Base-by-base conservation (phyloP, 768 basidiomycete genomes). In the Auriculariales sp. region DNA sequence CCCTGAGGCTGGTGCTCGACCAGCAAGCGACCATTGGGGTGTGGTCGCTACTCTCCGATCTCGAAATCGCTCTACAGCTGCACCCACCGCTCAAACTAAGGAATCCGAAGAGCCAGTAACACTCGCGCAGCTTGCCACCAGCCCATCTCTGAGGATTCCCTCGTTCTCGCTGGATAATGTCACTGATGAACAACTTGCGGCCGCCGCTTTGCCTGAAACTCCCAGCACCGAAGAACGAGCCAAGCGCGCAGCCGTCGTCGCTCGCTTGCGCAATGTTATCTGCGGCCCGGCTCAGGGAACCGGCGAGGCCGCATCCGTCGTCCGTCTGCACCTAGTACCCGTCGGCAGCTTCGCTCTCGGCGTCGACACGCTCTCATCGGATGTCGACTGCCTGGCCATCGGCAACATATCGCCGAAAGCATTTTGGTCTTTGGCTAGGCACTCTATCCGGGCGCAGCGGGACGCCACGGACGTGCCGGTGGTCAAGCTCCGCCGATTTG, bases 281-380 rank as follows among this genome's bases (percentile, higher is more conserved):
- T 49, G 49, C 34, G n/a, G n/a, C n/a, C n/a, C n/a, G n/a, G n/a
- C n/a, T n/a, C n/a, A n/a, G n/a, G n/a, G n/a, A n/a, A n/a, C n/a
- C n/a, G n/a, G n/a, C n/a, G n/a, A n/a, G n/a, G n/a, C n/a, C n/a
- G 49, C 49, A 25, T 11, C 31, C 24, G 22, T 31, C 44, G 15
- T 27, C 34, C 34, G 54, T 56, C 11, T 25, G 48, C 15, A 31
- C 54, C 29, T 56, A 17, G 55, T 52, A 24, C 44, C 53, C 7
- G 56, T 58, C 15, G 58, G 58, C 3, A 59, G 58, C 29, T 57
- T 50, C 46, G 58, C 55, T 3, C 45, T 59, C 10, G 53, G 55
- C 32, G 55, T 56, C 3, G 49, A 56, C 47, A 49, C 50, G 22
- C 32, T 46, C 31, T 33, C 44, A n/a, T 56, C 54, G n/a, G 58